These are phyloP conservation scores for Sporobolus alterniflorus DNA, from an alignment of 202 grass and related monocot genomes.

Conservation along the genomic window DNA sequence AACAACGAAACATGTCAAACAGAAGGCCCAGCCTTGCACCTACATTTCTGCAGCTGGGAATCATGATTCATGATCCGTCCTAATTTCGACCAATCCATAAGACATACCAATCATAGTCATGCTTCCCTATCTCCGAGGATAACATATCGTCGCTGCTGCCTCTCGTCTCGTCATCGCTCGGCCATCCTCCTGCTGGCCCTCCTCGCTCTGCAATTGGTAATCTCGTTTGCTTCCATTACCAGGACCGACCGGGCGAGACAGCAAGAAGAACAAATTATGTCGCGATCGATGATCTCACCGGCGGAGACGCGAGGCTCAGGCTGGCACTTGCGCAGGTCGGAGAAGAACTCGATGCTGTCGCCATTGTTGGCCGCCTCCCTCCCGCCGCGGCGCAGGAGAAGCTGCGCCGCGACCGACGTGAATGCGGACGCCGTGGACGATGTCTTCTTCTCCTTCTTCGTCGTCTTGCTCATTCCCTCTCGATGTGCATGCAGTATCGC, in stretches of 20 bases:
- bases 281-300: neutral
- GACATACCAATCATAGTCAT: slow-evolving; percentile 40
- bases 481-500: neutral
- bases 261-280: neutral
- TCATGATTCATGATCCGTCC: neutral
- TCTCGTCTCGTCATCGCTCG: neutral
- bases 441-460: neutral
- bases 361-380: slow-evolving; percentile 6
- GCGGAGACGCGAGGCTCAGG: slow-evolving; percentile 8
- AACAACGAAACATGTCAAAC: neutral
- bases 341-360: slow-evolving; percentile 55
- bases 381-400: slow-evolving; percentile 22
- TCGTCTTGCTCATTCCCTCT: slow-evolving; percentile 27
- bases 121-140: slow-evolving; percentile 20
- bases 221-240: neutral
- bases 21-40: neutral
- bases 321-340: slow-evolving; percentile 31
- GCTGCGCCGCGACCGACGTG: slow-evolving; percentile 14
- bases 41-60: neutral
- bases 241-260: neutral
- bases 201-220: neutral
- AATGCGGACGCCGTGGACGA: neutral
- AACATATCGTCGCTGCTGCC: neutral
- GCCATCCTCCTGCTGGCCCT: neutral
- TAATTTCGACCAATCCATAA: neutral